Evolutionary conservation across 139 green algal genomes (phyloP).

Genomic region (Chlamydomonas eustigma): DNA sequence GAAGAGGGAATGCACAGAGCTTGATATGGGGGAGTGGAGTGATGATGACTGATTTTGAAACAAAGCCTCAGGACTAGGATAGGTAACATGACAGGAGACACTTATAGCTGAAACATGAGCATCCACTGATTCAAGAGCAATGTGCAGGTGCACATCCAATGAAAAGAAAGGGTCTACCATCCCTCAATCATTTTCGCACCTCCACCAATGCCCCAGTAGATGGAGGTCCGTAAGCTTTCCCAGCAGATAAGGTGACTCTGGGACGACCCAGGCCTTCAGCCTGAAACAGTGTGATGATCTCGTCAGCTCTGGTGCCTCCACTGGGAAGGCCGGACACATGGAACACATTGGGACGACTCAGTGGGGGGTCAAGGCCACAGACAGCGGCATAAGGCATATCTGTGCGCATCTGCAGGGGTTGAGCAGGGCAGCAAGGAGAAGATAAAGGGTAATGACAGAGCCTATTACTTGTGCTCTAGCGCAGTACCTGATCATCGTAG

Average conservation of each 20-base stretch:
- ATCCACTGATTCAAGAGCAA: no score
- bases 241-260: not conserved
- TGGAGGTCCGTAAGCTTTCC: not conserved
- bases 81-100: no score
- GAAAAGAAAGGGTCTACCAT: not conserved
- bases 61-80: no score
- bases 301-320: conserved; percentile 5
- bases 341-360: conserved; percentile 20
- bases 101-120: no score
- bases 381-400: conserved; percentile 30
- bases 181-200: not conserved
- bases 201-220: not conserved
- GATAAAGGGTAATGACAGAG: no score
- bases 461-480: no score
- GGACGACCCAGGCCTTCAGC: not conserved
- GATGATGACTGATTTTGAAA: no score
- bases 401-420: conserved; percentile 14
- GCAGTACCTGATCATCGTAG: no score
- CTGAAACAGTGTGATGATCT: conserved; percentile 5
- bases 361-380: conserved; percentile 21
- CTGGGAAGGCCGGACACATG: conserved; percentile 13
- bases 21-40: no score
- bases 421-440: no score
- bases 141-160: not conserved
- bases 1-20: no score